phyloP scores from a whole-genome alignment of 352 stramenopile genomes.

The Thraustochytrium sp. region DNA sequence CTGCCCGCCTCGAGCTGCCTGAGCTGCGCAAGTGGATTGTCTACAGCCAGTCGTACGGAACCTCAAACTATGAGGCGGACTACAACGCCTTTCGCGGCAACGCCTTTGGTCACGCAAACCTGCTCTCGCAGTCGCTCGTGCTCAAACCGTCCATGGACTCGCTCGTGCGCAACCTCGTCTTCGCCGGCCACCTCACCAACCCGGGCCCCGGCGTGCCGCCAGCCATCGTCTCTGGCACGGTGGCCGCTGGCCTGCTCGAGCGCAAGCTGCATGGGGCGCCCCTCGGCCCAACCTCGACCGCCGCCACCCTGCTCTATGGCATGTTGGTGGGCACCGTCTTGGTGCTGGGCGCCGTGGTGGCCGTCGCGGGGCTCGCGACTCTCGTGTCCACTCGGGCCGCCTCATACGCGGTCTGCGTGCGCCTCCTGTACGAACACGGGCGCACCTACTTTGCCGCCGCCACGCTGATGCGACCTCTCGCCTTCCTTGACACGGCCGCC shows the following conservation, averaged over 20 bases:
- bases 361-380: too few relatives aligned
- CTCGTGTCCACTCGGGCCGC: background rate
- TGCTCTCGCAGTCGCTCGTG: slow-evolving; percentile 31
- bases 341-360: background rate
- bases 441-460: slow-evolving; percentile 35
- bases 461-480: slow-evolving; percentile 9
- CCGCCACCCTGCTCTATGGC: background rate
- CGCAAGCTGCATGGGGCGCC: background rate
- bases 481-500: slow-evolving; percentile 19
- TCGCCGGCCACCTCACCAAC: slow-evolving; percentile 41
- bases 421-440: slow-evolving; percentile 6
- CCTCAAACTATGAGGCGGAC: slow-evolving; percentile 38
- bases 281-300: background rate
- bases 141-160: slow-evolving; percentile 43
- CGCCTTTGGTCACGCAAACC: slow-evolving; percentile 46
- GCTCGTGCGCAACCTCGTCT: slow-evolving; percentile 31
- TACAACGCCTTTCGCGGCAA: slow-evolving; percentile 44
- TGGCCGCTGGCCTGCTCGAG: slow-evolving; percentile 33
- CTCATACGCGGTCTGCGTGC: background rate
- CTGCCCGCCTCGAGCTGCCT: background rate
- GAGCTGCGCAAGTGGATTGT: slow-evolving; percentile 9
- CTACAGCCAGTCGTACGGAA: slow-evolving; percentile 41
- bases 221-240: slow-evolving; percentile 42
- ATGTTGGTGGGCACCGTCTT: background rate
- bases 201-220: slow-evolving; percentile 43